These are phyloP conservation scores for Spathaspora sp. DNA, from an alignment of 1,139 yeast genomes.

Conservation along the genomic window DNA sequence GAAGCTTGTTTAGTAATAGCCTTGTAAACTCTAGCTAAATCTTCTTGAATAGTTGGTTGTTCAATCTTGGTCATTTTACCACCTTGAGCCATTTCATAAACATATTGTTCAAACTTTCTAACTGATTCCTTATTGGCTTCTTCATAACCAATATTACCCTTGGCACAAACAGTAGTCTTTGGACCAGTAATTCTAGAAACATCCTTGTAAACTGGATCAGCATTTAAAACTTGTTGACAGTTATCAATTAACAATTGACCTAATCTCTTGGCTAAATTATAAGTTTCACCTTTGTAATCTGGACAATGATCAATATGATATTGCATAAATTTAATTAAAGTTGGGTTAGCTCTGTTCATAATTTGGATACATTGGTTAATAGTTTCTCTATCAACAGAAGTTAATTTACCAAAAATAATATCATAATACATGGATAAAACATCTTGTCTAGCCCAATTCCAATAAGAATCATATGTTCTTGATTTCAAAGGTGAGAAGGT, in stretches of 20 bases:
- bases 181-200: slow-evolving; percentile 95
- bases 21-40: slow-evolving; percentile 79
- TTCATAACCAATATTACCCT: slow-evolving; percentile 81
- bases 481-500: slow-evolving; percentile 90
- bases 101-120: slow-evolving; percentile 94
- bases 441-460: slow-evolving; percentile 99
- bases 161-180: slow-evolving; percentile 79
- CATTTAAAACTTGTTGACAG: slow-evolving; percentile 82
- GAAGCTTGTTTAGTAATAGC: slow-evolving; percentile 74
- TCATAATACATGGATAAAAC: slow-evolving; percentile 91
- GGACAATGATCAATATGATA: slow-evolving; percentile 95
- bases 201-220: slow-evolving; percentile 92
- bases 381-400: slow-evolving; percentile 91
- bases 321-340: slow-evolving; percentile 94
- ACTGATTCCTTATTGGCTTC: slow-evolving; percentile 89
- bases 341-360: slow-evolving; percentile 96
- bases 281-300: slow-evolving; percentile 81
- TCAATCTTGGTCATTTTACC: slow-evolving; percentile 71
- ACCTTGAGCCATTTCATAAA: slow-evolving; percentile 95
- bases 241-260: slow-evolving; percentile 94
- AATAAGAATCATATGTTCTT: slow-evolving; percentile 93
- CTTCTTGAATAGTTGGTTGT: slow-evolving; percentile 80
- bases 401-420: slow-evolving; percentile 89
- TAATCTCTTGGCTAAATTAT: slow-evolving; percentile 81
- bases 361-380: slow-evolving; percentile 95